Evolutionary conservation across 495 filamentous ascomycete species (phyloP).

Genomic region (Hyaloscypha variabilis): DNA sequence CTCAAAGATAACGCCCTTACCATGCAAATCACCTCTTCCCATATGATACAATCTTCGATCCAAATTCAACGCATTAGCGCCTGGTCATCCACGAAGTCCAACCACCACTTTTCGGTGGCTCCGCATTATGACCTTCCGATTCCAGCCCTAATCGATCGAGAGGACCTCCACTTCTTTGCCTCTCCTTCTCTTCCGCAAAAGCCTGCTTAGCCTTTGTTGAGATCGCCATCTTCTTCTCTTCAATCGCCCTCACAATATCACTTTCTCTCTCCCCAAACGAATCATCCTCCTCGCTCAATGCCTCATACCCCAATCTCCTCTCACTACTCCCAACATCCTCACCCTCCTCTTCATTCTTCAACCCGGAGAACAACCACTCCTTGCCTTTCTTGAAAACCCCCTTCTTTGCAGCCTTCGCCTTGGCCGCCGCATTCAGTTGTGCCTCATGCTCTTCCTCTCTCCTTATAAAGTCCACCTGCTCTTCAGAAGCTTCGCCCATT

Average conservation of each 20-base stretch:
- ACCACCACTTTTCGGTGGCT: slow-evolving; percentile 26
- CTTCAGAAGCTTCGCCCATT: slow-evolving; percentile 62
- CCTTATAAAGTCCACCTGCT: slow-evolving; percentile 56
- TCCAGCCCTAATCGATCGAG: slow-evolving; percentile 45
- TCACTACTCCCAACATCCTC: slow-evolving; percentile 35
- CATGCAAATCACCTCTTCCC: slow-evolving; percentile 25
- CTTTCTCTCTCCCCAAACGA: slow-evolving; percentile 38
- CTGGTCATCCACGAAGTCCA: slow-evolving; percentile 31
- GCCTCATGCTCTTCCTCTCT: slow-evolving; percentile 54
- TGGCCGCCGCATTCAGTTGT: slow-evolving; percentile 37
- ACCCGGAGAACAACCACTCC: slow-evolving; percentile 43
- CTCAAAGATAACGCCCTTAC: slow-evolving; percentile 22
- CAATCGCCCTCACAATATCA: slow-evolving; percentile 40
- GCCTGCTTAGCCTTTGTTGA: slow-evolving; percentile 47
- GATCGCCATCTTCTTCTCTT: slow-evolving; percentile 33
- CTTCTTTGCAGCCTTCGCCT: slow-evolving; percentile 42
- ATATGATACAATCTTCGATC: slow-evolving; percentile 31
- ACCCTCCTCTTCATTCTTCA: slow-evolving; percentile 48
- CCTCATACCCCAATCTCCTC: slow-evolving; percentile 39
- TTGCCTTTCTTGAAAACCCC: slow-evolving; percentile 39
- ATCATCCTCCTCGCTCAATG: slow-evolving; percentile 41
- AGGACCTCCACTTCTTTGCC: slow-evolving; percentile 48
- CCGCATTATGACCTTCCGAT: slow-evolving; percentile 5
- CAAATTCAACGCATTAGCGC: slow-evolving; percentile 24
- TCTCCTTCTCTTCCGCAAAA: slow-evolving; percentile 50